Evolutionary conservation across 1,284 basidiomycete species (phyloP).

Genomic region (Pseudozyma sp.): DNA sequence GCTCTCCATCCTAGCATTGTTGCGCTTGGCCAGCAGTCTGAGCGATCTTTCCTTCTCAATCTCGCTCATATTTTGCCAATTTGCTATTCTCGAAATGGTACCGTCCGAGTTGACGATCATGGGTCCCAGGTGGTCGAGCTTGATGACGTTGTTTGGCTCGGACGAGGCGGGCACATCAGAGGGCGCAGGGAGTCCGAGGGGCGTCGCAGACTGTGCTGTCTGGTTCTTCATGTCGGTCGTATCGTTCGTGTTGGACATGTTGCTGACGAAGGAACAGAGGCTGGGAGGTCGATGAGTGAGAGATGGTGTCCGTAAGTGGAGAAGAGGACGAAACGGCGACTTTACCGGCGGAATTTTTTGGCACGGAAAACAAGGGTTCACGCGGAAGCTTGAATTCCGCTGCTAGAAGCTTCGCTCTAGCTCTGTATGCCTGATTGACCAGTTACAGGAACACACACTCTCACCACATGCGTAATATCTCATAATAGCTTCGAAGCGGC

Average conservation of each 20-base stretch:
- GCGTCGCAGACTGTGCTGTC: constrained; percentile 1
- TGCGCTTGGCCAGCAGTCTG: constrained; percentile 55
- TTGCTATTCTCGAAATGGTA: constrained; percentile 60
- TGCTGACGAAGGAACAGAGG: background rate
- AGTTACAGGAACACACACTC: too few species aligned
- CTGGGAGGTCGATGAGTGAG: background rate
- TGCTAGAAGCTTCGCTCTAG: background rate
- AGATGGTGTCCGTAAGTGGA: background rate
- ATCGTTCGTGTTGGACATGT: constrained; percentile 16
- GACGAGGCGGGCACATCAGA: constrained; percentile 15
- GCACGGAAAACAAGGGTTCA: background rate
- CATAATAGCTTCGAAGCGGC: too few species aligned
- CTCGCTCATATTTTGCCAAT: constrained; percentile 55
- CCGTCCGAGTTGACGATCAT: constrained; percentile 61
- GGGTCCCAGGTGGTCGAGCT: constrained; percentile 59
- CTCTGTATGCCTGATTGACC: too few species aligned
- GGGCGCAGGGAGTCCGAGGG: constrained; percentile 45
- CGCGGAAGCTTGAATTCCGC: too few species aligned
- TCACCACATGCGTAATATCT: too few species aligned
- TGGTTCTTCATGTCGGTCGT: background rate
- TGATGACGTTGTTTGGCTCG: constrained; percentile 46
- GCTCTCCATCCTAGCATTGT: constrained; percentile 50
- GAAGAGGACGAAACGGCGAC: constrained; percentile 3
- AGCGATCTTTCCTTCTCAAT: constrained; percentile 53
- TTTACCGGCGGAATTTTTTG: constrained; percentile 6